phyloP scores from a whole-genome alignment of 371 early-diverging fungal genomes.

The Syncephalastrum contaminatum region DNA sequence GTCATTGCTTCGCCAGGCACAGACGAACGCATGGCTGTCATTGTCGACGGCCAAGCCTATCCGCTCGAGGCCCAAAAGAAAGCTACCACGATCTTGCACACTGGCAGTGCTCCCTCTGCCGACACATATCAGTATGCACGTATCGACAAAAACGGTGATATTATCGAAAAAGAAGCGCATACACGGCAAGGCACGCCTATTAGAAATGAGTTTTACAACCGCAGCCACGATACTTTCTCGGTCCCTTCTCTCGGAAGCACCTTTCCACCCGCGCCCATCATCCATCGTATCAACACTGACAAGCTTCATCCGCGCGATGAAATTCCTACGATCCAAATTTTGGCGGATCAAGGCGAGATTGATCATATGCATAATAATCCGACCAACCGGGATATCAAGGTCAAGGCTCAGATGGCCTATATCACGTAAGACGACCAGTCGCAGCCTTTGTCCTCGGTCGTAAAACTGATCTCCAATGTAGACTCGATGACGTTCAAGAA shows the following conservation, averaged over 20 bases:
- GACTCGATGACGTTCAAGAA: conserved; percentile 15
- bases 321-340: conserved; percentile 16
- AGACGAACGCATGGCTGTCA: conserved; percentile 7
- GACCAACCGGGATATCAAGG: background rate
- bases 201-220: conserved; percentile 14
- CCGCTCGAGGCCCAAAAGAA: conserved; percentile 2
- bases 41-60: conserved; percentile 19
- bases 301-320: conserved; percentile 12
- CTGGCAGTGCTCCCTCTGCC: conserved; percentile 20
- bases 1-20: conserved; percentile 11
- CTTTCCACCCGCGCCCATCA: conserved; percentile 4
- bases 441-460: too few relatives aligned
- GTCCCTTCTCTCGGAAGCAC: background rate
- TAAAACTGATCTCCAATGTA: conserved; percentile 8
- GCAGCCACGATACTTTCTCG: background rate
- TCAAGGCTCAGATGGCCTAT: conserved; percentile 6
- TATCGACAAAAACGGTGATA: background rate
- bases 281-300: conserved; percentile 17
- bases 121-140: conserved; percentile 8
- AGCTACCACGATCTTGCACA: conserved; percentile 6
- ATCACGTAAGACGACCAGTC: background rate
- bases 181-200: background rate
- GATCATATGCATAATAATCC: conserved; percentile 12
- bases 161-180: conserved; percentile 9
- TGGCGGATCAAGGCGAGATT: conserved; percentile 8